These are phyloP conservation scores for Cyberlindnera maritima DNA, from an alignment of 805 yeast species.

Conservation along the genomic window DNA sequence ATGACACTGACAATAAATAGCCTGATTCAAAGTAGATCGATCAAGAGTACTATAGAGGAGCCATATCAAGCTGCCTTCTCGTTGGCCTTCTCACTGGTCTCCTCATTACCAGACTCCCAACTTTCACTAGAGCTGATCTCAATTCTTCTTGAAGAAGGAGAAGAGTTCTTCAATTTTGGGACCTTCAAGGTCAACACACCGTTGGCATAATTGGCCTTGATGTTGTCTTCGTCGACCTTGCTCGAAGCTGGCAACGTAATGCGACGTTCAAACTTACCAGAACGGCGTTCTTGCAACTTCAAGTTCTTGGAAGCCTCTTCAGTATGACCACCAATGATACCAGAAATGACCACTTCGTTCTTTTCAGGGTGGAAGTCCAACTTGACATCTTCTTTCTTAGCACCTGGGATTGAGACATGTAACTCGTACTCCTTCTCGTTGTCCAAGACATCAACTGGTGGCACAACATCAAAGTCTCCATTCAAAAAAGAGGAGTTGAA, in stretches of 20 bases:
- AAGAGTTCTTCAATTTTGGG: constrained; percentile 36
- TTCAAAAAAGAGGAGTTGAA: constrained; percentile 29
- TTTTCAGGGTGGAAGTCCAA: constrained; percentile 46
- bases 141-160: constrained; percentile 27
- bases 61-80: constrained; percentile 1
- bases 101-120: constrained; percentile 9
- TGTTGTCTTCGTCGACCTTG: constrained; percentile 40
- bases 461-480: constrained; percentile 28
- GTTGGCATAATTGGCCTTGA: constrained; percentile 43
- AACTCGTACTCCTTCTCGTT: constrained; percentile 40
- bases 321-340: constrained; percentile 36
- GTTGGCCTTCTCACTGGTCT: background rate
- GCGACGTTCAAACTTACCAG: constrained; percentile 43
- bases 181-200: constrained; percentile 43
- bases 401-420: constrained; percentile 47
- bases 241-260: constrained; percentile 37
- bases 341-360: constrained; percentile 41
- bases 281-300: constrained; percentile 33
- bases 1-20: background rate
- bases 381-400: constrained; percentile 40
- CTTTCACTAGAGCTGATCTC: constrained; percentile 30
- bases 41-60: background rate
- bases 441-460: constrained; percentile 47
- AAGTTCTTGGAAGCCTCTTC: constrained; percentile 27
- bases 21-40: background rate